Evolutionary conservation across 768 basidiomycete species (phyloP), one percentile per base, ranked within the genome.

Genomic region (Lepiota venenata): DNA sequence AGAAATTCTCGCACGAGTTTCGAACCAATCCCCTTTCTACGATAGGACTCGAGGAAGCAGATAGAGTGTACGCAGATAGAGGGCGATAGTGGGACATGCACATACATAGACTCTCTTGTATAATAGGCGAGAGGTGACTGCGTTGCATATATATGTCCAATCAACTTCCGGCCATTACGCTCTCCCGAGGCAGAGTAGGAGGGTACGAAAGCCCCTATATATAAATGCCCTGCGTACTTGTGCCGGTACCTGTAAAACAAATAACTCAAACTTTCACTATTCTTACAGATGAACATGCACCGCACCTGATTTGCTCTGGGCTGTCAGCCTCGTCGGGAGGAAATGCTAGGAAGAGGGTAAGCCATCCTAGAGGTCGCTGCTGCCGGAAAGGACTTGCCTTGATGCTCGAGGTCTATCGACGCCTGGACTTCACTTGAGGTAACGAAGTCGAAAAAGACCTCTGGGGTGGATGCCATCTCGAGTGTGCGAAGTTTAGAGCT

Each of bases 51-150:
- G 3, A 71, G 56, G 11, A 89, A 78, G 60, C 82, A 85, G 18
- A 90, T 79, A 10, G 84, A 83, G 65, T 91, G 88, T 41, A 91
- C 76, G 64, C 85, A 87, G 48, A 88, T 79, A 4, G 81, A 79
- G 0, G 72, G 47, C 0, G 77, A 69, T 7, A 63, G 60, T 0
- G 84, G 78, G 38, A 79, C 74, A 60, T 91, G 87, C 0, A 64
- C 74, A 0, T 76, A 74, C 88, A 91, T 90, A 4, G 87, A 85
- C 18, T 74, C 78, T 58, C 85, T 82, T 10, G 83, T 85, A 43
- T 88, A 71, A 4, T 75, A 70, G 2, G 64, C 39, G 1, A 74
- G 72, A 1, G 77, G 67, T 0, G 87, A 82, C 27, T 81, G 78
- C 0, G 88, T 89, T 15, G 83, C 72, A 65, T 82, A 84, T 48